These are phyloP conservation scores for Phanerodontia chrysosporium DNA, from an alignment of 768 basidiomycete genomes.

Conservation along the genomic window DNA sequence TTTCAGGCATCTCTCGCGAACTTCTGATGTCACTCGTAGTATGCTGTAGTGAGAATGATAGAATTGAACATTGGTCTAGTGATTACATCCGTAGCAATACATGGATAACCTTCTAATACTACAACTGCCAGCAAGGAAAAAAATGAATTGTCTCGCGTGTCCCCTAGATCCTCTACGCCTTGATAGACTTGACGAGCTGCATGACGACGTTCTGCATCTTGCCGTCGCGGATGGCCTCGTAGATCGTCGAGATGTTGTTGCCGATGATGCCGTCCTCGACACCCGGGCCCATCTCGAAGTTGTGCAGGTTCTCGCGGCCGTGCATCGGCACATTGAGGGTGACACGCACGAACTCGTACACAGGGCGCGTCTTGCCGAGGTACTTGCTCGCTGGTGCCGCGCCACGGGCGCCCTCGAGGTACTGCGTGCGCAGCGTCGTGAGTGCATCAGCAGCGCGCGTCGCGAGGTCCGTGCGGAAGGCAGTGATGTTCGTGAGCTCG, in stretches of 20 bases:
- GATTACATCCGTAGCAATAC: not conserved
- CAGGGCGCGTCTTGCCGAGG: conserved; percentile 61
- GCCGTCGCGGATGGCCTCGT: conserved; percentile 40
- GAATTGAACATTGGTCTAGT: not conserved
- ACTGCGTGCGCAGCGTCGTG: conserved; percentile 46
- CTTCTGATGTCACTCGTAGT: too few species aligned
- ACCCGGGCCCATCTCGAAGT: conserved; percentile 59
- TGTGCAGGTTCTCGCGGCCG: conserved; percentile 65
- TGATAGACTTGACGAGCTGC: conserved; percentile 2
- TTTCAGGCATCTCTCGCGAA: too few species aligned
- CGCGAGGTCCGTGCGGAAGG: conserved; percentile 54
- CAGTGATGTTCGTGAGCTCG: conserved; percentile 35
- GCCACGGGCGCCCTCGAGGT: conserved; percentile 56
- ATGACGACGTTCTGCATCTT: conserved; percentile 15
- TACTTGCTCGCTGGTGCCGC: conserved; percentile 61
- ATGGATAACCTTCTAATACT: not conserved
- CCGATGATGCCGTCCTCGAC: conserved; percentile 68
- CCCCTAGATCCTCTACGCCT: not conserved
- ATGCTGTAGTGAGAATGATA: not conserved
- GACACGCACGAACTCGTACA: conserved; percentile 76
- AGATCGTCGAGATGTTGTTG: conserved; percentile 66
- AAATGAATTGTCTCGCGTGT: not conserved
- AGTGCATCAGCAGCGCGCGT: conserved; percentile 42
- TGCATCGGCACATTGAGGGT: conserved; percentile 78
- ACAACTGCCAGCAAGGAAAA: not conserved